Percentiles rank a stretch among this genome's conserved stretches.
Evolutionary conservation across 768 basidiomycete genomes (phyloP).

Genomic region (Royoungia palumana): DNA sequence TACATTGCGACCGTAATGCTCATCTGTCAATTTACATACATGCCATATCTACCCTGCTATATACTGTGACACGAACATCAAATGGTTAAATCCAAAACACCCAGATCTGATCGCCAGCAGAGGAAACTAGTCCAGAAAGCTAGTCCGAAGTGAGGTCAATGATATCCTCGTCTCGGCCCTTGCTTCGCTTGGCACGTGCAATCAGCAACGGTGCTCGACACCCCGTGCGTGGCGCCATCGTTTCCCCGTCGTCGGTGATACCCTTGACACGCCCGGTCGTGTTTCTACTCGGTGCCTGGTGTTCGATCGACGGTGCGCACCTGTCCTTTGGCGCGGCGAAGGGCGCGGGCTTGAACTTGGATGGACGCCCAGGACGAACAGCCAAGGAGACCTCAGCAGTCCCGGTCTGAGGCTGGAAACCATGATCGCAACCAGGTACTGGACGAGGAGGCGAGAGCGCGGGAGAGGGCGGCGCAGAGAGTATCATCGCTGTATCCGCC

Average conservation of each 20-base stretch:
- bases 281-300: too few relatives aligned
- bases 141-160: constrained; percentile 41
- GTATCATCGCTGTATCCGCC: constrained; percentile 26
- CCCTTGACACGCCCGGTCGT: not conserved
- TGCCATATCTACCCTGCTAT: too few relatives aligned
- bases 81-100: too few relatives aligned
- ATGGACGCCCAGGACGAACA: constrained; percentile 2
- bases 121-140: not conserved
- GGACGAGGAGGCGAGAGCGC: not conserved
- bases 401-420: not conserved
- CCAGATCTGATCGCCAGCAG: too few relatives aligned
- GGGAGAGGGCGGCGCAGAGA: constrained; percentile 23
- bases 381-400: not conserved
- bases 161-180: constrained; percentile 23
- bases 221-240: not conserved
- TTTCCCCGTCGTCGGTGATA: not conserved
- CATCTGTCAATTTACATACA: too few relatives aligned
- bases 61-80: too few relatives aligned
- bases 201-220: constrained; percentile 18
- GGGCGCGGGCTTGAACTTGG: constrained; percentile 20
- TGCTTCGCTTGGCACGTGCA: constrained; percentile 18
- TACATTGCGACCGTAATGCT: too few relatives aligned
- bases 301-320: not conserved
- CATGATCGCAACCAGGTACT: not conserved
- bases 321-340: not conserved